Percentiles rank a stretch among this genome's conserved stretches.
Conservation (phyloP, 176 grass and related monocot species). For the Calamus simplicifolius region DNA sequence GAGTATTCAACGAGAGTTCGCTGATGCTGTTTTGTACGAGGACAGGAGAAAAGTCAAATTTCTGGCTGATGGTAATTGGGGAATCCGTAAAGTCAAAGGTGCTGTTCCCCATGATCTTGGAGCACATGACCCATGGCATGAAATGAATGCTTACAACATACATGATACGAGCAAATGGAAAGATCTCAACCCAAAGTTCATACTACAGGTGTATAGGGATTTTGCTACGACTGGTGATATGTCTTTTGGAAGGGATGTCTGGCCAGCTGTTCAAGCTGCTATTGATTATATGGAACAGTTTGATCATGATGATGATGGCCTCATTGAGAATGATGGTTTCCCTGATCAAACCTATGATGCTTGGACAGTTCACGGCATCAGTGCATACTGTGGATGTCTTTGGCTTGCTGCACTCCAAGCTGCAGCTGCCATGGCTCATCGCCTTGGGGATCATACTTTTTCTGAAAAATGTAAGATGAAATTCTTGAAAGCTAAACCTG, state of each 20-base stretch:
- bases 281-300: slow-evolving; percentile 97
- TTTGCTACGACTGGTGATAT: slow-evolving; percentile 70
- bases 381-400: slow-evolving; percentile 88
- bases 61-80: slow-evolving; percentile 87
- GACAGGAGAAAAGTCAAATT: slow-evolving; percentile 80
- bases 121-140: slow-evolving; percentile 92
- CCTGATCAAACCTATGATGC: slow-evolving; percentile 98
- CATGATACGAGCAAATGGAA: slow-evolving; percentile 99
- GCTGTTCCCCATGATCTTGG: slow-evolving; percentile 95
- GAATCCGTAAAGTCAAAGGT: slow-evolving; percentile 73
- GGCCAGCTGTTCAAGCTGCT: slow-evolving; percentile 81
- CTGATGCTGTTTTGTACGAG: slow-evolving; percentile 74
- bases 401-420: slow-evolving; percentile 94
- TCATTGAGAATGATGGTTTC: slow-evolving; percentile 96
- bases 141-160: slow-evolving; percentile 98
- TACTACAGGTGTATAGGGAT: slow-evolving; percentile 91
- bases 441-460: slow-evolving; percentile 60
- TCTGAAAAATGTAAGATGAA: slow-evolving; percentile 78
- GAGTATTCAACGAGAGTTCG: slow-evolving; percentile 90
- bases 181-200: slow-evolving; percentile 94
- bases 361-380: slow-evolving; percentile 83
- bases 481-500: slow-evolving; percentile 67
- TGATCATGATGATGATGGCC: slow-evolving; percentile 67
- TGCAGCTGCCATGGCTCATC: slow-evolving; percentile 61
- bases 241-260: slow-evolving; percentile 83